Percentiles rank a stretch among this genome's conserved stretches.
phyloP scores from a whole-genome alignment of 495 filamentous ascomycete species.

The Penicillium cosmopolitanum region DNA sequence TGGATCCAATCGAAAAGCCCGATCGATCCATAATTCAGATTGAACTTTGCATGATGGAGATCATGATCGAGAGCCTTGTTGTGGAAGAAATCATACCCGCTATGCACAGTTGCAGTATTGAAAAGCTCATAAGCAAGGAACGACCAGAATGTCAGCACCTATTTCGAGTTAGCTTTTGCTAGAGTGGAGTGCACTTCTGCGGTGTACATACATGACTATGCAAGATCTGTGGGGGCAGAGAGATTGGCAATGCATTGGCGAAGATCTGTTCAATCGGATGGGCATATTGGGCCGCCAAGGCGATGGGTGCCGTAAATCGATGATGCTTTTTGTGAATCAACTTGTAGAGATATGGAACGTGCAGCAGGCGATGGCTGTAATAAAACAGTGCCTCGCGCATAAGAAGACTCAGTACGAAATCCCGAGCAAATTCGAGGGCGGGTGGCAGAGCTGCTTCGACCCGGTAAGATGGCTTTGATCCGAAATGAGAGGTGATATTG shows the following conservation, averaged over 20 bases:
- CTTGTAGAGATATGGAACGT: conserved; percentile 52
- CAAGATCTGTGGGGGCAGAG: conserved; percentile 53
- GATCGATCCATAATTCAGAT: conserved; percentile 40
- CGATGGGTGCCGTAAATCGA: conserved; percentile 61
- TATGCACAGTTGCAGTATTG: conserved; percentile 56
- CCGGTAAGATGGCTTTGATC: conserved; percentile 32
- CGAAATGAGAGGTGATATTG: conserved; percentile 19
- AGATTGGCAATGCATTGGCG: conserved; percentile 57
- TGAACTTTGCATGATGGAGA: conserved; percentile 50
- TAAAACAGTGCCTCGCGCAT: conserved; percentile 60
- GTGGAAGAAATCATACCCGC: conserved; percentile 56
- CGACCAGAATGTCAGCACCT: conserved; percentile 51
- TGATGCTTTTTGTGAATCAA: conserved; percentile 62
- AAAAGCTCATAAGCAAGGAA: conserved; percentile 51
- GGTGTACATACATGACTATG: conserved; percentile 38
- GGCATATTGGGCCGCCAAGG: conserved; percentile 60
- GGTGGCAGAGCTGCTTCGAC: conserved; percentile 39
- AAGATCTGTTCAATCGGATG: conserved; percentile 62
- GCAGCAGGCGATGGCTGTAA: conserved; percentile 57
- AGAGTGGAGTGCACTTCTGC: no score
- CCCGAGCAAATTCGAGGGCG: conserved; percentile 34
- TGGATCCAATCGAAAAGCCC: conserved; percentile 43
- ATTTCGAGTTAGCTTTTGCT: not conserved
- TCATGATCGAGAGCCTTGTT: conserved; percentile 55
- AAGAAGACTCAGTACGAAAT: conserved; percentile 51